phyloP scores from a whole-genome alignment of 2,329 filamentous ascomycete genomes.

The Nemania abortiva region DNA sequence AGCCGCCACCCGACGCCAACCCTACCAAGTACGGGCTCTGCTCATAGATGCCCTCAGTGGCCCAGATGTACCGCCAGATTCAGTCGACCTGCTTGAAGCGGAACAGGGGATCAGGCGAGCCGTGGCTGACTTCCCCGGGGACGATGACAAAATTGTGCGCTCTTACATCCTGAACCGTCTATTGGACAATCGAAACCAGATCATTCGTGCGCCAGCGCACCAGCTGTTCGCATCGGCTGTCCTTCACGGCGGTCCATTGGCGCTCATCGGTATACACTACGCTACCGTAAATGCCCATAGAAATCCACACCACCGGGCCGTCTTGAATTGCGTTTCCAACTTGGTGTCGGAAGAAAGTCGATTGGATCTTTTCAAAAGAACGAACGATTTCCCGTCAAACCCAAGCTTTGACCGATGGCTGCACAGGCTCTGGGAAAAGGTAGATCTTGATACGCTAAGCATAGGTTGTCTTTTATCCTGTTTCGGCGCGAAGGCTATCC shows the following conservation, averaged over 20 bases:
- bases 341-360: background rate
- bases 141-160: conserved; percentile 3
- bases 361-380: background rate
- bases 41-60: too few relatives aligned
- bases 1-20: too few relatives aligned
- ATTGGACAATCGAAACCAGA: background rate
- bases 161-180: conserved; percentile 1
- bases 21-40: too few relatives aligned
- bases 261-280: conserved; percentile 5
- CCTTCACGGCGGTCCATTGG: conserved; percentile 6
- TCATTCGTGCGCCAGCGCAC: background rate
- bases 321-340: background rate
- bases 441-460: too few relatives aligned
- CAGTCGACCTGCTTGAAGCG: background rate
- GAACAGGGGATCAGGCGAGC: conserved; percentile 1
- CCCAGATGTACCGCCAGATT: too few relatives aligned
- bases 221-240: background rate
- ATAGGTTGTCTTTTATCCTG: too few relatives aligned
- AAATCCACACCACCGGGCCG: conserved; percentile 9
- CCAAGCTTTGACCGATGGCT: too few relatives aligned
- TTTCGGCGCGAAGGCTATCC: too few relatives aligned
- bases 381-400: background rate
- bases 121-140: background rate
- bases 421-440: too few relatives aligned
- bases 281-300: conserved; percentile 16